Evolutionary conservation across 495 filamentous ascomycete genomes (phyloP).

Genomic region (Daldinia grandis): DNA sequence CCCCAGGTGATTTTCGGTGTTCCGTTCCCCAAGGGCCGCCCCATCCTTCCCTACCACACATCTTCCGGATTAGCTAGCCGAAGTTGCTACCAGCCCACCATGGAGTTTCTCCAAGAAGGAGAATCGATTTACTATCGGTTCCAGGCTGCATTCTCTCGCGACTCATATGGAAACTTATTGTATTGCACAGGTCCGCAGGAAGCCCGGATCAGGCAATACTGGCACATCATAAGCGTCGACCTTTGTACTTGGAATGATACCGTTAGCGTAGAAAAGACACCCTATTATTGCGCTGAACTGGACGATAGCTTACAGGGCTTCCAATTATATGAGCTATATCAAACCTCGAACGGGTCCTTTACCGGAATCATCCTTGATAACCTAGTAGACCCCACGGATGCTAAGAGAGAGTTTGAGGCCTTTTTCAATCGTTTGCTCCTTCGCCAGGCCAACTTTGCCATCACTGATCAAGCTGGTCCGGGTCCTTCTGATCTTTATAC

Average conservation of each 20-base stretch:
- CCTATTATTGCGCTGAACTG: background rate
- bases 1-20: conserved; percentile 1
- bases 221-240: conserved; percentile 2
- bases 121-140: conserved; percentile 37
- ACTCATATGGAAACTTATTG: conserved; percentile 8
- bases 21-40: background rate
- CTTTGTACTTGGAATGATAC: background rate
- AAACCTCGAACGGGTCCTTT: background rate
- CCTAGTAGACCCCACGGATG: background rate
- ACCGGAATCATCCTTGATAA: conserved; percentile 22
- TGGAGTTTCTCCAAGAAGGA: conserved; percentile 28
- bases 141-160: conserved; percentile 19
- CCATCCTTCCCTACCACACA: background rate
- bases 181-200: conserved; percentile 26
- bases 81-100: background rate
- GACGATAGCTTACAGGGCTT: conserved; percentile 2
- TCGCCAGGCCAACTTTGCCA: conserved; percentile 15
- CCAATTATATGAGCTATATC: conserved; percentile 14
- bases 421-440: conserved; percentile 23
- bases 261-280: background rate
- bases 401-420: conserved; percentile 15
- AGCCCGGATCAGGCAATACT: conserved; percentile 3
- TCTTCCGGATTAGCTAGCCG: background rate
- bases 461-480: background rate
- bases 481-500: background rate